Conservation (phyloP, 371 early-diverging fungal genomes). For the Lichtheimia hyalospora region DNA sequence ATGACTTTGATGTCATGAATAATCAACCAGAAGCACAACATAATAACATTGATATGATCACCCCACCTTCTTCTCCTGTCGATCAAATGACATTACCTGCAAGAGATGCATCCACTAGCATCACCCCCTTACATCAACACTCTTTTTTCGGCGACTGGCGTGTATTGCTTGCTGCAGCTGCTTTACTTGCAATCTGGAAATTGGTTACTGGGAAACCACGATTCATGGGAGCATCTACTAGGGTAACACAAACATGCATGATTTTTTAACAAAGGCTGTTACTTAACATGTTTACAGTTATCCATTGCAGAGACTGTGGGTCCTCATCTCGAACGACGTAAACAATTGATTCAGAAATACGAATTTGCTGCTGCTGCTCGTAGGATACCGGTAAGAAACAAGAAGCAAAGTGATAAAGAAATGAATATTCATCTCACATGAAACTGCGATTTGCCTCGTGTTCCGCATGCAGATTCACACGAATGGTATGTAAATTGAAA, state of each 20-base stretch:
- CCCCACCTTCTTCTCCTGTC: neutral
- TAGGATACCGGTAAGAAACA: slow-evolving; percentile 2
- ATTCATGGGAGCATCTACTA: neutral
- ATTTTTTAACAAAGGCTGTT: neutral
- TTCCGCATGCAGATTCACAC: neutral
- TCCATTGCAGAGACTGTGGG: neutral
- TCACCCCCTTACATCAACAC: neutral
- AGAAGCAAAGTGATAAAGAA: neutral
- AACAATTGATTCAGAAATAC: slow-evolving; percentile 6
- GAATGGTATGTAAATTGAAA: neutral
- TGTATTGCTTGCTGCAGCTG: neutral
- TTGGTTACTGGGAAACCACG: slow-evolving; percentile 2
- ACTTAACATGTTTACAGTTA: neutral
- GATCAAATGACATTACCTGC: neutral
- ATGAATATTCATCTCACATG: neutral
- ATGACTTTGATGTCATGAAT: slow-evolving; percentile 7
- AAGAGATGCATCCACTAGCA: neutral
- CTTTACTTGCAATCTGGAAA: neutral
- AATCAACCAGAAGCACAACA: neutral
- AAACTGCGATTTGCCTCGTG: neutral
- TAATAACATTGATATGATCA: neutral
- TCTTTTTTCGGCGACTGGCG: neutral
- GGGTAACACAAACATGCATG: neutral
- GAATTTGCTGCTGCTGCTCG: slow-evolving; percentile 8
- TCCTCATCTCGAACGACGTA: slow-evolving; percentile 2